Evolutionary conservation across 1,139 yeast species (phyloP), one percentile per base, ranked within the genome.

Genomic region (Saccharomyces hybrid): DNA sequence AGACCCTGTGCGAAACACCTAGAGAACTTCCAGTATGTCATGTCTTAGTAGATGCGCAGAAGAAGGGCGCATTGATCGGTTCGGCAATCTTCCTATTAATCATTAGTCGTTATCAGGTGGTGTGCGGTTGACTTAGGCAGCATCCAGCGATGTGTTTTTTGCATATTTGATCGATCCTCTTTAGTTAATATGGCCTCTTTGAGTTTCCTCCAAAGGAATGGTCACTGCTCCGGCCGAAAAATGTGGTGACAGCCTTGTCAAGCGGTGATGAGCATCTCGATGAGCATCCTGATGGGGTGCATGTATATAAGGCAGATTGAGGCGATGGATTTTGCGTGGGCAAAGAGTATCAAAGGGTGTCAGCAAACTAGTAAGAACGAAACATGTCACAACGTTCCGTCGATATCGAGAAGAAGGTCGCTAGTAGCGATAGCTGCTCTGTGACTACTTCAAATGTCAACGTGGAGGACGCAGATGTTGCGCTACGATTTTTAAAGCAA

Each of bases 401-500:
- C 11, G 50, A 20, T 11, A 5, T 31, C 11, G 38, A 50, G 46
- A 14, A 14, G 4, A 51, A 6, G n/a, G 31, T 51, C 29, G 27
- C 47, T 14, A 46, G 11, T 9, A 32, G 28, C 8, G 46, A 34
- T 8, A 50, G 25, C 16, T 34, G 29, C 14, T 42, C 46, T 13
- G 51, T 31, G 34, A 14, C 47, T n/a, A 26, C 47, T n/a, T 46
- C 47, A 13, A 42, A 49, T 27, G 56, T 52, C 3, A 20, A 20
- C 20, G 20, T 20, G 8, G 47, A 50, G 2, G 64, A 61, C 29
- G 60, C 59, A 3, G 70, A 66, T 52, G 65, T 65, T 16, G 70
- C 70, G 3, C 50, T 61, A 48, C 53, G 57, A 23, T 66, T 64
- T 51, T 54, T 66, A 48, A 57, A 64, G 49, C 56, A 62, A 47